Conservation (phyloP, 805 yeast genomes). For the Starmerella apicola region DNA sequence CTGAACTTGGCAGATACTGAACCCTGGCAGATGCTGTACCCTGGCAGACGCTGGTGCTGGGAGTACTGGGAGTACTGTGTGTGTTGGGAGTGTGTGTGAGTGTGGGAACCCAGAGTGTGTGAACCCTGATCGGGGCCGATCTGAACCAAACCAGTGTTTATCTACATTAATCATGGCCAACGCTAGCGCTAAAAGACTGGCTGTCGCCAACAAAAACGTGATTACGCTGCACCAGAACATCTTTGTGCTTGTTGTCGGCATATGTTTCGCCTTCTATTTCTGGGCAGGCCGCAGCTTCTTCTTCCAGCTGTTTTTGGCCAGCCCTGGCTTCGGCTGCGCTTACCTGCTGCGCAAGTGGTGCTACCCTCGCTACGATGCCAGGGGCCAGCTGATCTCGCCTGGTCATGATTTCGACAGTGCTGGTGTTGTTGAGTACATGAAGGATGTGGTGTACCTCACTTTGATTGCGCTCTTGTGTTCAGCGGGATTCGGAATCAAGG, state of each 20-base stretch:
- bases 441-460: conserved; percentile 57
- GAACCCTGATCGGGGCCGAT: too few species aligned
- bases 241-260: conserved; percentile 32
- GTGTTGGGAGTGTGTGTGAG: too few species aligned
- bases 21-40: too few species aligned
- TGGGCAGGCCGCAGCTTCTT: conserved; percentile 36
- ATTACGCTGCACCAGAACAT: conserved; percentile 27
- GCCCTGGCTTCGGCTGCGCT: conserved; percentile 36
- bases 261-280: conserved; percentile 31
- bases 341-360: conserved; percentile 48
- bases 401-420: conserved; percentile 51
- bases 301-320: conserved; percentile 33
- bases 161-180: too few species aligned
- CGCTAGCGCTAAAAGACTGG: conserved; percentile 34
- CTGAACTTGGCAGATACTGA: too few species aligned
- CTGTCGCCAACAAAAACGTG: conserved; percentile 26
- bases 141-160: background rate
- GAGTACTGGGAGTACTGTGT: too few species aligned
- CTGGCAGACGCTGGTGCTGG: too few species aligned
- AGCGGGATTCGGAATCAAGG: conserved; percentile 43
- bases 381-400: conserved; percentile 33
- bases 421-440: conserved; percentile 62
- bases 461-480: conserved; percentile 45
- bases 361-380: conserved; percentile 43
- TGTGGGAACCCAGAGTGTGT: too few species aligned